A percentile compares a stretch with the other conserved stretches of the same genome.
Conservation (phyloP, 2,329 filamentous ascomycete genomes). For the Penicillium paneum region DNA sequence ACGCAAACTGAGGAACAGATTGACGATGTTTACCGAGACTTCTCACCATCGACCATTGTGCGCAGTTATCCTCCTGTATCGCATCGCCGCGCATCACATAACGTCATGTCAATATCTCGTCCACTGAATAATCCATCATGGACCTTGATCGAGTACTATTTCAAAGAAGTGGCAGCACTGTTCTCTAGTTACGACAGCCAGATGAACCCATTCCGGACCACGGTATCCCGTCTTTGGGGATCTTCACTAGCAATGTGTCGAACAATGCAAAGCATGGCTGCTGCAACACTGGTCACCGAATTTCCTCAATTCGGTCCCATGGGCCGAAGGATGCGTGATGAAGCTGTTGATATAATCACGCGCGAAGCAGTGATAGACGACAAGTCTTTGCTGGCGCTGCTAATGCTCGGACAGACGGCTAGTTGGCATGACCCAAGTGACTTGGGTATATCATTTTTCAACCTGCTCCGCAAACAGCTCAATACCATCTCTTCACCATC, state of each 20-base stretch:
- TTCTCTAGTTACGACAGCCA: slow-evolving; percentile 64
- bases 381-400: slow-evolving; percentile 55
- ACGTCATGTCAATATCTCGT: slow-evolving; percentile 37
- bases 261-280: slow-evolving; percentile 63
- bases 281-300: slow-evolving; percentile 58
- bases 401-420: slow-evolving; percentile 59
- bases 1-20: slow-evolving; percentile 13
- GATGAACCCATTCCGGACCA: slow-evolving; percentile 60
- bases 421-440: slow-evolving; percentile 59
- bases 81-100: slow-evolving; percentile 19
- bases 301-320: slow-evolving; percentile 53
- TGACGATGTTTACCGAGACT: slow-evolving; percentile 21
- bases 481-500: slow-evolving; percentile 36
- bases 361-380: slow-evolving; percentile 50
- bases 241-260: slow-evolving; percentile 59
- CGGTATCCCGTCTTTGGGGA: slow-evolving; percentile 57
- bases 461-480: slow-evolving; percentile 42
- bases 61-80: slow-evolving; percentile 32
- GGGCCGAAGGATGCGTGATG: slow-evolving; percentile 52
- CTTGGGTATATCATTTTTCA: slow-evolving; percentile 54
- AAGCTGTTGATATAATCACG: slow-evolving; percentile 52
- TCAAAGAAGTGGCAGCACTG: slow-evolving; percentile 59
- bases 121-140: slow-evolving; percentile 51
- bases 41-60: slow-evolving; percentile 34
- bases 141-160: slow-evolving; percentile 61